Conservation (phyloP, 2,329 filamentous ascomycete genomes). For the Ascosphaera acerosa region DNA sequence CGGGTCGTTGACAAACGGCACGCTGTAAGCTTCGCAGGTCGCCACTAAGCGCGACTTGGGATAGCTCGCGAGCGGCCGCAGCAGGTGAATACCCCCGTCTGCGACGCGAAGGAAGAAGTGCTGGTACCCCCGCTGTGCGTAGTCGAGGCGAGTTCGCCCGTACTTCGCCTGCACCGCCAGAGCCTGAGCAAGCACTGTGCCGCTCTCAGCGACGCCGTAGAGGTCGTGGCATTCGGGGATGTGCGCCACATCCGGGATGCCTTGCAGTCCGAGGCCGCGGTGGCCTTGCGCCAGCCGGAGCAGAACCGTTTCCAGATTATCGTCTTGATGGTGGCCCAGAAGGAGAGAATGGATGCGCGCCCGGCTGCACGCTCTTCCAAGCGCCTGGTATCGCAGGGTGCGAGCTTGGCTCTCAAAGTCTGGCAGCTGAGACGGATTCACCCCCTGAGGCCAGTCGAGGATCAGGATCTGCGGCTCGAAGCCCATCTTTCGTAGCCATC, state of each 20-base stretch:
- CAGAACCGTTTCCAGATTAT: conserved; percentile 73
- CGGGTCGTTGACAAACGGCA: conserved; percentile 60
- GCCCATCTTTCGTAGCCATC: conserved; percentile 22
- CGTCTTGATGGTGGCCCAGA: conserved; percentile 68
- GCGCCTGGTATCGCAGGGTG: conserved; percentile 40
- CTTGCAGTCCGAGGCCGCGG: conserved; percentile 41
- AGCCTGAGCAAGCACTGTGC: conserved; percentile 17
- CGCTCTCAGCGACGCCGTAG: conserved; percentile 44
- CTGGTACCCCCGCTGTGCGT: not conserved
- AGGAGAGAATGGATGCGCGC: conserved; percentile 35
- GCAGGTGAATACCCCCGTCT: conserved; percentile 14
- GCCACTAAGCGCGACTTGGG: conserved; percentile 38
- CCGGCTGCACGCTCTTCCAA: conserved; percentile 36
- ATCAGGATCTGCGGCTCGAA: conserved; percentile 13
- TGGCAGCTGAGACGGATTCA: conserved; percentile 21
- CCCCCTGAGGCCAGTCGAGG: conserved; percentile 26
- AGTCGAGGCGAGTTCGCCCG: not conserved
- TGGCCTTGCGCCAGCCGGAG: conserved; percentile 49
- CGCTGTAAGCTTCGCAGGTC: conserved; percentile 39
- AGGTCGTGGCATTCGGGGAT: conserved; percentile 72
- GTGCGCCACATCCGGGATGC: conserved; percentile 36
- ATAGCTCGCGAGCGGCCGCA: conserved; percentile 21
- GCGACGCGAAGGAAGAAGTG: conserved; percentile 7
- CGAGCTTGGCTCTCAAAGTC: conserved; percentile 61
- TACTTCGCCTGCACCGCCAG: not conserved